A percentile compares a stretch with the other conserved stretches of the same genome.
phyloP scores from a whole-genome alignment of 331 rosid genomes.

The Dryas integrifolia region DNA sequence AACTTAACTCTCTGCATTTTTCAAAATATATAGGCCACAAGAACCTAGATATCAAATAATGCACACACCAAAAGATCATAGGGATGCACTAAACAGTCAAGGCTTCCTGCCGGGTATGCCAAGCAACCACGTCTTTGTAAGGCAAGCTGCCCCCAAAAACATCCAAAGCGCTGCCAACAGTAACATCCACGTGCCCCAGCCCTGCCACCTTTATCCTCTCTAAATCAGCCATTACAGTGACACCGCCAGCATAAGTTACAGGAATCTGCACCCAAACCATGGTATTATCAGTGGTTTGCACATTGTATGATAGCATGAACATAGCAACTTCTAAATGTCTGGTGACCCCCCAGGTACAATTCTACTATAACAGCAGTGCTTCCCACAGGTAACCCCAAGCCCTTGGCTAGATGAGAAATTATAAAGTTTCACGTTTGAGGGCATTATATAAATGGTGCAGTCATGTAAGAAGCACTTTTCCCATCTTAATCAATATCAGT shows the following conservation, averaged over 20 bases:
- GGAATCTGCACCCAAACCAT: conserved; percentile 62
- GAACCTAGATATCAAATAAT: neutral
- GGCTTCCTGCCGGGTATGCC: conserved; percentile 64
- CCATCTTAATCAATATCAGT: neutral
- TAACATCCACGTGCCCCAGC: conserved; percentile 64
- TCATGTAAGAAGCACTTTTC: neutral
- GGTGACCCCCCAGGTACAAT: neutral
- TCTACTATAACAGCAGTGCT: neutral
- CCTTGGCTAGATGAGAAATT: neutral
- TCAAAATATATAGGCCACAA: neutral
- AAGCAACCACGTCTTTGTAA: conserved; percentile 67
- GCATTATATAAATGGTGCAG: neutral
- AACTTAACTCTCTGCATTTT: neutral
- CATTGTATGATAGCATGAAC: neutral
- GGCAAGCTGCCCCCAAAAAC: conserved; percentile 71
- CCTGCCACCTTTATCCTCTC: conserved; percentile 79
- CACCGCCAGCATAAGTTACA: conserved; percentile 92
- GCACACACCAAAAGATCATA: neutral
- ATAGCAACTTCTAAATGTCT: neutral
- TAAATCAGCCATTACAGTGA: conserved; percentile 72
- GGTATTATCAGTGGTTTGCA: conserved; percentile 9
- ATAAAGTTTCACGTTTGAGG: neutral
- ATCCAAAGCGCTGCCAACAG: conserved; percentile 89
- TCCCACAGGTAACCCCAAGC: neutral
- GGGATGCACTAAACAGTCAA: conserved; percentile 26